Conservation (phyloP, 2,329 filamentous ascomycete genomes). For the Rugonectria rugulosa region DNA sequence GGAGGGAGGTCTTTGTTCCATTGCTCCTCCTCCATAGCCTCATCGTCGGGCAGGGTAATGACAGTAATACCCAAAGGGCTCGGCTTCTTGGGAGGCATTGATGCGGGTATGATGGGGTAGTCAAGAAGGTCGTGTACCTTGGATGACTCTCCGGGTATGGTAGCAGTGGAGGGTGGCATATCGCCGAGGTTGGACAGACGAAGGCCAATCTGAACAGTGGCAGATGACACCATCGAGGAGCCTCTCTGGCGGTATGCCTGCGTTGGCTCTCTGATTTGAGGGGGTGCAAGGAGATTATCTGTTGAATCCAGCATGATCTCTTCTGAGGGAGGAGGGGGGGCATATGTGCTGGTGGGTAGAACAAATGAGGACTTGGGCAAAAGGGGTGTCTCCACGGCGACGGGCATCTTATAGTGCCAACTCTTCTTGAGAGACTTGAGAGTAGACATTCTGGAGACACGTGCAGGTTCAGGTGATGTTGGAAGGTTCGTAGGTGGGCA, state of each 20-base stretch:
- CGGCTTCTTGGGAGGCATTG: slow-evolving; percentile 29
- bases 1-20: slow-evolving; percentile 44
- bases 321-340: slow-evolving; percentile 24
- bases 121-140: slow-evolving; percentile 49
- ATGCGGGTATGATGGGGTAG: slow-evolving; percentile 39
- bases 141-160: slow-evolving; percentile 27
- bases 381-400: slow-evolving; percentile 34
- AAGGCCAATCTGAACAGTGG: slow-evolving; percentile 76
- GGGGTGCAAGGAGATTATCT: slow-evolving; percentile 46
- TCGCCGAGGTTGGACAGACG: slow-evolving; percentile 68
- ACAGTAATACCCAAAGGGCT: slow-evolving; percentile 37
- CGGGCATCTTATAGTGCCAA: slow-evolving; percentile 39
- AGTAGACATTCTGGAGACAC: slow-evolving; percentile 27
- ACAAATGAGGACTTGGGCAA: slow-evolving; percentile 40
- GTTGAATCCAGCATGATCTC: slow-evolving; percentile 9
- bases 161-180: slow-evolving; percentile 46
- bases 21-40: slow-evolving; percentile 31
- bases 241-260: slow-evolving; percentile 59
- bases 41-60: slow-evolving; percentile 36
- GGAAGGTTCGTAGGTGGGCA: slow-evolving; percentile 29
- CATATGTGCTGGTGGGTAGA: slow-evolving; percentile 59
- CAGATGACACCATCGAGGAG: slow-evolving; percentile 69
- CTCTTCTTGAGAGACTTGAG: slow-evolving; percentile 36
- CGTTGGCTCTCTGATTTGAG: slow-evolving; percentile 50
- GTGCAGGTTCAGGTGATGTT: slow-evolving; percentile 25